Base-by-base conservation (phyloP, 345 rosid species). In the Carallia pectinifolia region DNA sequence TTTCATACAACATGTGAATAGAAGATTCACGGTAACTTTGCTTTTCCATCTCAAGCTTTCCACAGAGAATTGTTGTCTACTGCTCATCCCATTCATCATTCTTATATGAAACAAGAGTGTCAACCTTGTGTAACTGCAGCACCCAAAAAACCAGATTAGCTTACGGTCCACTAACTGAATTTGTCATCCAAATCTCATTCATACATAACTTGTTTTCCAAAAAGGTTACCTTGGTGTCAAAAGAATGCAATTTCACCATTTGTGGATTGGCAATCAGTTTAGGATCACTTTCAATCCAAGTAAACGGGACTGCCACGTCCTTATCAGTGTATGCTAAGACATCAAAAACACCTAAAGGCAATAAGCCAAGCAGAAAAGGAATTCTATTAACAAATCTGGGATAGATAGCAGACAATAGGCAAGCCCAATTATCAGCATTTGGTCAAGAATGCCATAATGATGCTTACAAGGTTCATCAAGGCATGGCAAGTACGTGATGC, bases 251-350 rank as follows among this genome's bases (percentile, higher is more conserved):
- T 82, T 95, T 92, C 73, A 95, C 99, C 97, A 92, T 95, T 71
- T 92, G 97, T 47, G 99, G 97, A 80, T 95, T 92, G 8, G 89
- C 92, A 75, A 95, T 95, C 85, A 95, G 71, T 77, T 95, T 90
- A 0, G 97, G 97, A 65, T 95, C 97, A 47, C 99, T 95, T 74
- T 95, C 99, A 5, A 90, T 73, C 97, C 99, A 95, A 6, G 97
- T 89, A 75, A 95, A 95, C 6, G 99, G 97, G 33, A 89, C 97
- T 31, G 94, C 96, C 36, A 89, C 90, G 66, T 95, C 99, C 18
- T 82, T 84, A 65, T 95, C 96, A 0, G 99, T 85, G 76, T 95
- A 95, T 4, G 97, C 97, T 65, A 95, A 81, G 63, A 95, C 99
- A 82, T 92, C 97, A 81, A 92, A 95, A 62, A 95, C 96, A 73